Evolutionary conservation across 805 yeast species (phyloP).

Genomic region (Komagataella populi): DNA sequence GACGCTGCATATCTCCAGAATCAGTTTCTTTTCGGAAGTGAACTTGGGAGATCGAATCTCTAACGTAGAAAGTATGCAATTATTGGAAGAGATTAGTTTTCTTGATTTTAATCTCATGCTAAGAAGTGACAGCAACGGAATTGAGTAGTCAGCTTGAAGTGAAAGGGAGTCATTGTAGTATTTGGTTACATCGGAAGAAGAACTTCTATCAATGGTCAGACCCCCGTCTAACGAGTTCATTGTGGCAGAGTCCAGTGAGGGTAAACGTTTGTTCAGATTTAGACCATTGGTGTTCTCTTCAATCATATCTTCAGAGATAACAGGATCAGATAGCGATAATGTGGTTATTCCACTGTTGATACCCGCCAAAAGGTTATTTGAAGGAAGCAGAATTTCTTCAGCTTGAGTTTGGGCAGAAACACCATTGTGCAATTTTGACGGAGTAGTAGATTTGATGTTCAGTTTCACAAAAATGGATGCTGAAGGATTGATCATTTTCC

Average conservation of each 20-base stretch:
- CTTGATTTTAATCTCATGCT: constrained; percentile 4
- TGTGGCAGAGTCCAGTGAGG: not conserved
- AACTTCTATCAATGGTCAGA: not conserved
- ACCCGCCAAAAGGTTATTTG: constrained; percentile 2
- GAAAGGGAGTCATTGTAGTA: not conserved
- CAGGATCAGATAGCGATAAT: not conserved
- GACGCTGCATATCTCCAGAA: not conserved
- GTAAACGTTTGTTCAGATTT: not conserved
- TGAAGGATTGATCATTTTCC: constrained; percentile 3
- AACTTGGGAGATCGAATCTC: constrained; percentile 2
- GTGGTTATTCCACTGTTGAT: not conserved
- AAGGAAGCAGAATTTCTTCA: not conserved
- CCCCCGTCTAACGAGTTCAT: not conserved
- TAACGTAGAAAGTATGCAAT: constrained; percentile 2
- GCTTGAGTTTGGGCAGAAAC: not conserved
- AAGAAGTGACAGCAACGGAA: constrained; percentile 2
- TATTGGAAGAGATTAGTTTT: not conserved
- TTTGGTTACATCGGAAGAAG: not conserved
- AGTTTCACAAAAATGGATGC: not conserved
- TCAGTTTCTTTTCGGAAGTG: not conserved
- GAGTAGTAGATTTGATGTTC: not conserved
- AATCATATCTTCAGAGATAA: not conserved
- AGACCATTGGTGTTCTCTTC: not conserved
- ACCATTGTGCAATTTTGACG: not conserved
- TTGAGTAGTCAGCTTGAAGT: not conserved